Evolutionary conservation across 768 basidiomycete genomes (phyloP), one percentile per base, ranked within the genome.

Genomic region (Serendipita sp.): DNA sequence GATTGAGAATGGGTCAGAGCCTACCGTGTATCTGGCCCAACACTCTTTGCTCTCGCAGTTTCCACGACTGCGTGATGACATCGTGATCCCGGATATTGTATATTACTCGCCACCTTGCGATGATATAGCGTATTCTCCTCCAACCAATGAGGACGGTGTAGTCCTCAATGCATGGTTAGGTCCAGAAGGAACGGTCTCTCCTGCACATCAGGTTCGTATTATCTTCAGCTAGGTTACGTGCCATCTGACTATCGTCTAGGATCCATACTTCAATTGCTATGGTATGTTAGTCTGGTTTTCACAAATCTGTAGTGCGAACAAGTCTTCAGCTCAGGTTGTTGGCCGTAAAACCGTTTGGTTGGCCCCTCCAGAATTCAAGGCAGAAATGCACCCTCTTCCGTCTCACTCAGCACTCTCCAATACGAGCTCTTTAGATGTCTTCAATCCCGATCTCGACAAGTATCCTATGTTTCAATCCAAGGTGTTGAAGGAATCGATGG

Each of bases 271-370:
- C 75, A 99, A 99, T 72, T 80, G 87, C 66, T 98, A 90, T 72
- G 83, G 92, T 92, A 73, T 67, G 77, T 69, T 6, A 10, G 4
- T 2, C n/a, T 6, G 33, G 23, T 23, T 33, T 46, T 55, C 27
- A 36, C 58, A 18, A 15, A 23, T 45, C 11, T 66, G 65, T 64
- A 34, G 43, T 66, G 63, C 62, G 36, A 65, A 69, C 29, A 62
- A 65, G 52, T 66, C 62, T 55, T 29, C 63, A 93, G 92, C 86
- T 0, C 96, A 98, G 76, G 80, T 96, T 3, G 85, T 89, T 13
- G 95, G 96, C 31, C 74, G 77, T 33, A 98, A 98, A 75, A 88
- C 85, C 3, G 81, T 98, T 27, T 97, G 95, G 92, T 76, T 97
- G 62, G 91, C 93, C 0, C 87, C 91, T 3, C 88, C 92, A 5